phyloP scores from a whole-genome alignment of 192 early-diverging fungal species.

The Entomortierella chlamydospora region DNA sequence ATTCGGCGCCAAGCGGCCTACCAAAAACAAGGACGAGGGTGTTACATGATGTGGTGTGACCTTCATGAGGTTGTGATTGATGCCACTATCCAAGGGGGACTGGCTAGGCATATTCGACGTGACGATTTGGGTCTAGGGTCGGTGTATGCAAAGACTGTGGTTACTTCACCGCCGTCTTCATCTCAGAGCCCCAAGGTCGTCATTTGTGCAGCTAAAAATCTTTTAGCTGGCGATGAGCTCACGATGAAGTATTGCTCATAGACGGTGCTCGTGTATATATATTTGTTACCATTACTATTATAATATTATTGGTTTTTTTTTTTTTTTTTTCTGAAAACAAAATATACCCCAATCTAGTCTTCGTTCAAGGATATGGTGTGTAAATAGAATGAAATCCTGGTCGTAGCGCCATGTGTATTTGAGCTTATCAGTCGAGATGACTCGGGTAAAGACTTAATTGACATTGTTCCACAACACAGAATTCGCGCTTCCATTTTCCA shows the following conservation, averaged over 20 bases:
- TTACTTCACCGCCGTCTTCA: not conserved
- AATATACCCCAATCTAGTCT: too few species aligned
- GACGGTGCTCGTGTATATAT: not conserved
- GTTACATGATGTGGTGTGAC: constrained; percentile 37
- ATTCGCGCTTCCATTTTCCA: too few species aligned
- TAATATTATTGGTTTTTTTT: not conserved
- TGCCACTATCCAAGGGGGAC: constrained; percentile 24
- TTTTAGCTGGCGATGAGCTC: not conserved
- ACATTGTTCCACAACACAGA: too few species aligned
- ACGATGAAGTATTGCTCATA: constrained; percentile 9
- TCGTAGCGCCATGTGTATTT: too few species aligned
- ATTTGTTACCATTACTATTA: not conserved
- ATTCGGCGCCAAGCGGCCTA: constrained; percentile 15
- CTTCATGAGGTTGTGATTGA: constrained; percentile 25
- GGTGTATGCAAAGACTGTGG: constrained; percentile 3
- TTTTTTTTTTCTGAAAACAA: too few species aligned
- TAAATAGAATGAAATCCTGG: too few species aligned
- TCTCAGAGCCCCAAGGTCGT: constrained; percentile 6
- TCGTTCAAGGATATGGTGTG: too few species aligned
- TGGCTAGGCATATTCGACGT: constrained; percentile 14
- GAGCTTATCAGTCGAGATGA: too few species aligned
- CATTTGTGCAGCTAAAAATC: constrained; percentile 9
- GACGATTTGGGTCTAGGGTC: not conserved
- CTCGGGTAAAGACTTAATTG: too few species aligned
- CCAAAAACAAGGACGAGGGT: constrained; percentile 8